Base-by-base conservation (phyloP, 1,139 yeast genomes). In the Candida gigantensis region DNA sequence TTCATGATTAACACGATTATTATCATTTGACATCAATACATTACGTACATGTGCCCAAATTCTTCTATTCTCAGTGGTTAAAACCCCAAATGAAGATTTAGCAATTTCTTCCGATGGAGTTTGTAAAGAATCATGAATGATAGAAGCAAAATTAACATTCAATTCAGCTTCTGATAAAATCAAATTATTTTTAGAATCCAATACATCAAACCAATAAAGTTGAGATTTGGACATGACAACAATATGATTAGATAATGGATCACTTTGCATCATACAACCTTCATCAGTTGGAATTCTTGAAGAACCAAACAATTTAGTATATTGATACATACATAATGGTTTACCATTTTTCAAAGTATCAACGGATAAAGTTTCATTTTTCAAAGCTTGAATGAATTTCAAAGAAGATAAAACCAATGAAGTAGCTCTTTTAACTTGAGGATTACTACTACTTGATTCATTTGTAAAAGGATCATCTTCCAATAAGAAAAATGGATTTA, bases 121-220 rank as follows among this genome's bases (percentile, higher is more conserved):
- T 28, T 62, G 63, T 44, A 69, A 62, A 5, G 92, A 83, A 56
- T 88, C 96, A 42, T 76, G 79, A 32, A 87, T 72, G 43, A 88
- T 86, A 10, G 88, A 77, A 42, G 82, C 78, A 55, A 84, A 81
- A 59, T 87, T 88, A 54, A 81, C 69, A 44, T 79, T 81, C 51
- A 88, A 72, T 57, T 86, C 95, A 41, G 77, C 79, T 53, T 87
- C 94, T 2, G 81, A 72, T 53, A 86, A 65, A 36, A 85, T 72
- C 46, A 88, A 67, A 52, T 84, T 82, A 55, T 84, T 78, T 43
- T 80, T 67, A 37, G 72, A 72, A 58, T 87, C 95, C 52, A 88
- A 68, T 2, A 88, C 96, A 57, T 88, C 95, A 58, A 88, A 88
- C 96, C 96, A 88, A 62, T 88, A 88, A 60, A 87, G 84, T 59